Conservation (phyloP, 306 rosid genomes). For the Fragaria vesca region DNA sequence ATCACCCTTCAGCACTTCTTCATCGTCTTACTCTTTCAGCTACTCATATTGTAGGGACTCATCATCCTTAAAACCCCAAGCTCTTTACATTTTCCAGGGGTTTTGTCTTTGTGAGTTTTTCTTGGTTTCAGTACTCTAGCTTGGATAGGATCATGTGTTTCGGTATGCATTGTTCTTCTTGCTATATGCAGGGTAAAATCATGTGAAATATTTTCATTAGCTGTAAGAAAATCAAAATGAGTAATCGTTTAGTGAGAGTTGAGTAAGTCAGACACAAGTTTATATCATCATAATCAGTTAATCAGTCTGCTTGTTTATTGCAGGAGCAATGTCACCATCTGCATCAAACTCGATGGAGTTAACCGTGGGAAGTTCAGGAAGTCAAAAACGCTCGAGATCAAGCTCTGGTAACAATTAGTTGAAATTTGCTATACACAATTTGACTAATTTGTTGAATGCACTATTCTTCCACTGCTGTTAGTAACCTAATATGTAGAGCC, state of each 20-base stretch:
- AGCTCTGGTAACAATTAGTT: slow-evolving; percentile 56
- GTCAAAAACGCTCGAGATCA: slow-evolving; percentile 80
- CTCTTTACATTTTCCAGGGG: not conserved
- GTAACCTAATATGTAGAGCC: not conserved
- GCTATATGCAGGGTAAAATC: not conserved
- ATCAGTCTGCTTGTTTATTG: slow-evolving; percentile 16
- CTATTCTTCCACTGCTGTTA: not conserved
- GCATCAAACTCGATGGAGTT: slow-evolving; percentile 21
- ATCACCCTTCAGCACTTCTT: too few relatives aligned
- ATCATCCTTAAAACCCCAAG: not conserved
- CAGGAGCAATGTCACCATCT: slow-evolving; percentile 18
- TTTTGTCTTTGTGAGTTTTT: slow-evolving; percentile 25
- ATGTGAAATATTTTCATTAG: not conserved
- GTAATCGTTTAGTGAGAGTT: not conserved
- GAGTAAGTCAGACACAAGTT: not conserved
- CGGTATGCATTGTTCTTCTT: not conserved
- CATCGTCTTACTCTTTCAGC: too few relatives aligned
- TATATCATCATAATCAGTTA: slow-evolving; percentile 13
- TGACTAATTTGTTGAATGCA: not conserved
- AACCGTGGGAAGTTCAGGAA: slow-evolving; percentile 85
- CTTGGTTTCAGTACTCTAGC: slow-evolving; percentile 26
- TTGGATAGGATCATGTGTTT: slow-evolving; percentile 12
- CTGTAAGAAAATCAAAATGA: not conserved
- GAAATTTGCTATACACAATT: not conserved
- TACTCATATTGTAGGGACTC: not conserved